These are phyloP conservation scores for Pseudoscleropodium purum DNA, from an alignment of 225 moss, liverwort and hornwort genomes.

Conservation along the genomic window DNA sequence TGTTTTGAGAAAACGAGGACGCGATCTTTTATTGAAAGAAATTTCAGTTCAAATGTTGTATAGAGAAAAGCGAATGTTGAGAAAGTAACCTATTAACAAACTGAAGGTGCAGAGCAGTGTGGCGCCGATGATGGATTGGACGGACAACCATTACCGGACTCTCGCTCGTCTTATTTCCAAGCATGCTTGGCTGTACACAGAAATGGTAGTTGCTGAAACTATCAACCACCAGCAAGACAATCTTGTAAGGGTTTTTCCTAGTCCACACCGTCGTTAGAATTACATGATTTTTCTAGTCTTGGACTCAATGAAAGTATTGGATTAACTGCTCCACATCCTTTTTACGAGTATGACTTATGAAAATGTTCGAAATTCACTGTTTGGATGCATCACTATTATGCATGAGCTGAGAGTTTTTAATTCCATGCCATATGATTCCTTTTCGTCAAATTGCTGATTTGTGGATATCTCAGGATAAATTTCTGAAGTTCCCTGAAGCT, in stretches of 20 bases:
- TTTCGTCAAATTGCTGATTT: not conserved
- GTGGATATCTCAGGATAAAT: slow-evolving; percentile 55
- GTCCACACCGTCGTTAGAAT: not conserved
- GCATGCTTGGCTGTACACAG: slow-evolving; percentile 94
- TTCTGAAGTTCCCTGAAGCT: slow-evolving; percentile 69
- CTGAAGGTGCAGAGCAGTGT: slow-evolving; percentile 88
- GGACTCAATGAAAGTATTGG: not conserved
- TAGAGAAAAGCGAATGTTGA: not conserved
- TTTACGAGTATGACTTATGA: not conserved
- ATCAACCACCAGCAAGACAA: slow-evolving; percentile 89
- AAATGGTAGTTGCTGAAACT: slow-evolving; percentile 97
- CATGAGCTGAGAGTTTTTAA: not conserved
- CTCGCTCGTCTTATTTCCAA: slow-evolving; percentile 89
- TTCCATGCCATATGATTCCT: not conserved
- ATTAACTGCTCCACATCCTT: not conserved
- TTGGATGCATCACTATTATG: not conserved
- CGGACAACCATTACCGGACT: slow-evolving; percentile 91
- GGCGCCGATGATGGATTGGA: slow-evolving; percentile 99
- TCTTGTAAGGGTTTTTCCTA: slow-evolving; percentile 42
- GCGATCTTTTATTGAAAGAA: not conserved
- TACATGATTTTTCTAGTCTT: not conserved
- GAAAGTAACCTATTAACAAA: not conserved
- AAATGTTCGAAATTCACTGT: not conserved
- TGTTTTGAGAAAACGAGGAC: not conserved
- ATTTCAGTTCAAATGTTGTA: not conserved